phyloP scores from a whole-genome alignment of 164 flowering plant genomes.

The Platanus orientalis region DNA sequence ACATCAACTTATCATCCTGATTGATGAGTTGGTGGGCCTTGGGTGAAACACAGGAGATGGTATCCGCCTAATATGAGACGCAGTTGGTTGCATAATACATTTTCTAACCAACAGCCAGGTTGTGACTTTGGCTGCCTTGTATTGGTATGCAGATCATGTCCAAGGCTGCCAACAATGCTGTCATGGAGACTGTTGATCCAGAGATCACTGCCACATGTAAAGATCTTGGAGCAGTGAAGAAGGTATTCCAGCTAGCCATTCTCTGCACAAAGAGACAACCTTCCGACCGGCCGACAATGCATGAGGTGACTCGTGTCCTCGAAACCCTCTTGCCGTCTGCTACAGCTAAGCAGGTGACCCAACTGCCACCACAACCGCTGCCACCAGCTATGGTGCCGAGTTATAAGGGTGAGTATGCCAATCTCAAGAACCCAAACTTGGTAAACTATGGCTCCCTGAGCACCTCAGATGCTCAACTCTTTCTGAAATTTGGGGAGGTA shows the following conservation, averaged over 20 bases:
- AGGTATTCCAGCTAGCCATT: conserved; percentile 85
- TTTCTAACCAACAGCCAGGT: too few relatives aligned
- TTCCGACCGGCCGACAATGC: conserved; percentile 88
- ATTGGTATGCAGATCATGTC: conserved; percentile 46
- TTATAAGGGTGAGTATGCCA: conserved; percentile 72
- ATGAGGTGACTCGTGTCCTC: conserved; percentile 84
- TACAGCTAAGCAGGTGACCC: conserved; percentile 19
- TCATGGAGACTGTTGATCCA: conserved; percentile 92
- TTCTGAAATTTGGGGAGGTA: conserved; percentile 91
- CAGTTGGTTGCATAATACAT: too few relatives aligned
- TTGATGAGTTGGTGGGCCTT: too few relatives aligned
- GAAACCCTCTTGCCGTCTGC: conserved; percentile 41
- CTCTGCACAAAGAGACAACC: conserved; percentile 89
- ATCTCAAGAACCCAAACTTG: conserved; percentile 66
- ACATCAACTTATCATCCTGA: too few relatives aligned
- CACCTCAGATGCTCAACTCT: conserved; percentile 91
- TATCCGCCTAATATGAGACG: too few relatives aligned
- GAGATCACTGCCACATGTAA: conserved; percentile 73
- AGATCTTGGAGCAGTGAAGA: conserved; percentile 81
- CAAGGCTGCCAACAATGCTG: conserved; percentile 86
- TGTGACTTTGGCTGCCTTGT: too few relatives aligned
- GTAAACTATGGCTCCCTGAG: conserved; percentile 63
- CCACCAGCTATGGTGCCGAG: conserved; percentile 40
- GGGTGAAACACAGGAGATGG: too few relatives aligned
- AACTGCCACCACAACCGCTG: conserved; percentile 13